A percentile compares a stretch with the other conserved stretches of the same genome.
Conservation (phyloP, 73 alveolate genomes). For the Paramecium sonneborni region DNA sequence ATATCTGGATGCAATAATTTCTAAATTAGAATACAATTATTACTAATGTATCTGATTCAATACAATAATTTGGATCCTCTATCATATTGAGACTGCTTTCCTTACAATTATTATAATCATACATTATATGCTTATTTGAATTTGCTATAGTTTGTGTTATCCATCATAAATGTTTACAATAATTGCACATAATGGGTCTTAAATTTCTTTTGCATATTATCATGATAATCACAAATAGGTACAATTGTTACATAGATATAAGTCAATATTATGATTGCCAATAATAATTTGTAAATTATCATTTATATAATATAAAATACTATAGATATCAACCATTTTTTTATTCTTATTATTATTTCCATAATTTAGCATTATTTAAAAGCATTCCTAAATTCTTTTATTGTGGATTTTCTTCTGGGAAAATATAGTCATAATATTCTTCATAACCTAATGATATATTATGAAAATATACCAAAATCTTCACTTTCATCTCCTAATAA, state of each 20-base stretch:
- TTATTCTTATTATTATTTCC: slow-evolving; percentile 30
- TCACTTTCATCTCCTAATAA: slow-evolving; percentile 73
- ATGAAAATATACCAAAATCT: slow-evolving; percentile 69
- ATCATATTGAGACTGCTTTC: slow-evolving; percentile 24
- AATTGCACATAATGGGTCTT: slow-evolving; percentile 15
- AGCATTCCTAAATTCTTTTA: slow-evolving; percentile 37
- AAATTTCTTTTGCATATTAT: neutral
- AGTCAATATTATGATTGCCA: neutral
- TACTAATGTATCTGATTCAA: slow-evolving; percentile 25
- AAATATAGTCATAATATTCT: slow-evolving; percentile 86
- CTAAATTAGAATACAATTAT: neutral
- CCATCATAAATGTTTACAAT: neutral
- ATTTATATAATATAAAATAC: neutral
- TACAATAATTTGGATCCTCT: slow-evolving; percentile 42
- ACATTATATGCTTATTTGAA: slow-evolving; percentile 24
- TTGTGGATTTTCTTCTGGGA: slow-evolving; percentile 87
- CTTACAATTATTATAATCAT: neutral
- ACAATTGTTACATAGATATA: neutral
- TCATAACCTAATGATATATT: slow-evolving; percentile 74
- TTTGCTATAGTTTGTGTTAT: slow-evolving; percentile 2
- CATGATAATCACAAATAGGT: neutral
- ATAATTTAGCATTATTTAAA: neutral
- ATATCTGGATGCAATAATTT: slow-evolving; percentile 53
- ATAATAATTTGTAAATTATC: neutral
- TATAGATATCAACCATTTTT: neutral